phyloP scores from a whole-genome alignment of 345 rosid genomes.

The Capsella bursapastoris region DNA sequence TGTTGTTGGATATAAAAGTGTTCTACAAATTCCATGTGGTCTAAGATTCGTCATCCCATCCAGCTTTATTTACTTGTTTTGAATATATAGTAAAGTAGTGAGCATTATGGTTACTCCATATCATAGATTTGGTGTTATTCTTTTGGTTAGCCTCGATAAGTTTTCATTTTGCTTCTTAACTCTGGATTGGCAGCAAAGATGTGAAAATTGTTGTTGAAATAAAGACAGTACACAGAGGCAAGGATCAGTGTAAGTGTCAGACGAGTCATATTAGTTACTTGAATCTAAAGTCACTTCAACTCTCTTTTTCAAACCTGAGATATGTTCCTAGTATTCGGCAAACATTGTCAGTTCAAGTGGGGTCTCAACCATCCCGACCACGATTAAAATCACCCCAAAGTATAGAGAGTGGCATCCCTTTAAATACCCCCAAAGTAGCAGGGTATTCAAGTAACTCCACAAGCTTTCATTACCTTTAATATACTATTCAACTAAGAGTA shows the following conservation, averaged over 20 bases:
- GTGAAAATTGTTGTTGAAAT: constrained; percentile 28
- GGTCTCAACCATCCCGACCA: constrained; percentile 40
- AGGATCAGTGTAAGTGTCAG: constrained; percentile 43
- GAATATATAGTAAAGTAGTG: background rate
- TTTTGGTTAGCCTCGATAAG: background rate
- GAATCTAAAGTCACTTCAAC: constrained; percentile 46
- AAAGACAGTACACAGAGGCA: constrained; percentile 37
- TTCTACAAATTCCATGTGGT: constrained; percentile 24
- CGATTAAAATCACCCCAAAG: constrained; percentile 44
- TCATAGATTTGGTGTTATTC: background rate
- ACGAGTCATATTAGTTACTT: constrained; percentile 37
- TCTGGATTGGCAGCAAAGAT: constrained; percentile 21
- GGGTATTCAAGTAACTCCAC: constrained; percentile 44
- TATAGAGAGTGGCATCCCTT: constrained; percentile 41
- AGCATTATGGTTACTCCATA: constrained; percentile 1
- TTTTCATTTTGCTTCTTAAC: background rate
- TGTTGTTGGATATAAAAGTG: constrained; percentile 21
- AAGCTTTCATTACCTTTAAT: background rate
- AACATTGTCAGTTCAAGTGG: constrained; percentile 40
- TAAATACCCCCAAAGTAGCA: constrained; percentile 48
- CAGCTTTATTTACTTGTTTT: constrained; percentile 17
- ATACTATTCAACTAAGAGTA: constrained; percentile 30
- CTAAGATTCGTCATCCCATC: constrained; percentile 37
- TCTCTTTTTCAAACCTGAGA: constrained; percentile 38
- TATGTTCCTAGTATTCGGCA: constrained; percentile 38